Evolutionary conservation across 192 early-diverging fungal species (phyloP).

Genomic region (Coemansia sp.): DNA sequence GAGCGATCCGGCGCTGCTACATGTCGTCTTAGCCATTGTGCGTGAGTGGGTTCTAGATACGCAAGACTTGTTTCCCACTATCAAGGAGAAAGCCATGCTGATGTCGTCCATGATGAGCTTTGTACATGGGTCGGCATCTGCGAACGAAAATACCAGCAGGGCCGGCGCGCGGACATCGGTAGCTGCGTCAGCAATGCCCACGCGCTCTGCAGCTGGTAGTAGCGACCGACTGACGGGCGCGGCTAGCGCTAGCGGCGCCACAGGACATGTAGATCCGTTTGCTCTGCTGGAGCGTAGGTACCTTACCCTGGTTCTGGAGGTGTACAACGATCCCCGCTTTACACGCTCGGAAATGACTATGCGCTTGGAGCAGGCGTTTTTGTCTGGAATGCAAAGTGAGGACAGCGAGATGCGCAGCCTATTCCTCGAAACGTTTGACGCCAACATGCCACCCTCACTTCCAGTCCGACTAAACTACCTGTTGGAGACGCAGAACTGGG

Average conservation of each 20-base stretch:
- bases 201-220: background rate
- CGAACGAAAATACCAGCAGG: conserved; percentile 43
- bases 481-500: conserved; percentile 94
- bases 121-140: conserved; percentile 66
- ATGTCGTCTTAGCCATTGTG: conserved; percentile 77
- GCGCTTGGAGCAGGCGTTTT: conserved; percentile 89
- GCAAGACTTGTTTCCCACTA: conserved; percentile 87
- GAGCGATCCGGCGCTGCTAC: conserved; percentile 68
- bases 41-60: conserved; percentile 84
- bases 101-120: conserved; percentile 88
- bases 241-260: background rate
- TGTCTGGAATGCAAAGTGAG: conserved; percentile 80
- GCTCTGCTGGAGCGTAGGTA: conserved; percentile 73
- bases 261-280: conserved; percentile 24
- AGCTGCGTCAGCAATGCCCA: background rate
- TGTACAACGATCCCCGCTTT: conserved; percentile 83
- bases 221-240: background rate
- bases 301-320: conserved; percentile 84
- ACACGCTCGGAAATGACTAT: conserved; percentile 89
- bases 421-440: conserved; percentile 81
- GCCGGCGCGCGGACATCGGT: conserved; percentile 32
- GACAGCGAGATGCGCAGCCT: conserved; percentile 76
- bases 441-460: conserved; percentile 69
- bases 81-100: conserved; percentile 95
- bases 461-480: conserved; percentile 82